Conservation (phyloP, 495 filamentous ascomycete genomes). For the Talaromyces ruber region DNA sequence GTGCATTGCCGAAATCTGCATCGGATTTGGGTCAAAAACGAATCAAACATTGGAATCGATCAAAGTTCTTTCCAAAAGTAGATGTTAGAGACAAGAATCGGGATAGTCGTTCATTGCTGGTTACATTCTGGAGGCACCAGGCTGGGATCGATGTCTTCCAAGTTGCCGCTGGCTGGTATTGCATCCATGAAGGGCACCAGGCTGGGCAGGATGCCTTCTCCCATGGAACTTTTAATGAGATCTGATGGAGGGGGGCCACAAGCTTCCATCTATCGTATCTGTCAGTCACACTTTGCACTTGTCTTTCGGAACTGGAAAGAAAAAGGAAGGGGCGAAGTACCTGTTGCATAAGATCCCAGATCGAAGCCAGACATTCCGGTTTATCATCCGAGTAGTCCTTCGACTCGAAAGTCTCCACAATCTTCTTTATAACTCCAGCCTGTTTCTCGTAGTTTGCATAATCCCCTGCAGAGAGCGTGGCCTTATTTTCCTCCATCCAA, state of each 20-base stretch:
- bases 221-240: slow-evolving; percentile 43
- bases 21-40: background rate
- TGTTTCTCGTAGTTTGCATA: slow-evolving; percentile 73
- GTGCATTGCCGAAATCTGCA: background rate
- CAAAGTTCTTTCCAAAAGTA: background rate
- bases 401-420: slow-evolving; percentile 81
- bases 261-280: slow-evolving; percentile 73
- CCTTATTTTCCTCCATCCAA: slow-evolving; percentile 76
- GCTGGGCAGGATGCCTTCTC: background rate
- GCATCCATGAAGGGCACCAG: slow-evolving; percentile 52
- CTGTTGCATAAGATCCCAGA: slow-evolving; percentile 96
- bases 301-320: slow-evolving; percentile 3
- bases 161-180: slow-evolving; percentile 16
- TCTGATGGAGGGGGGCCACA: slow-evolving; percentile 84
- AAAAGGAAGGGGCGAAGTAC: slow-evolving; percentile 35
- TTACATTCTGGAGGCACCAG: background rate
- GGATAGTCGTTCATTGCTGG: background rate
- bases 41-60: background rate
- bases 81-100: background rate
- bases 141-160: background rate
- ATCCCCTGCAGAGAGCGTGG: slow-evolving; percentile 56
- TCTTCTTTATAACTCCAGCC: slow-evolving; percentile 72
- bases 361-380: slow-evolving; percentile 75
- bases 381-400: slow-evolving; percentile 71
- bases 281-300: slow-evolving; percentile 3